Base-by-base conservation (phyloP, 768 basidiomycete genomes). In the Lentinula guzmanii region DNA sequence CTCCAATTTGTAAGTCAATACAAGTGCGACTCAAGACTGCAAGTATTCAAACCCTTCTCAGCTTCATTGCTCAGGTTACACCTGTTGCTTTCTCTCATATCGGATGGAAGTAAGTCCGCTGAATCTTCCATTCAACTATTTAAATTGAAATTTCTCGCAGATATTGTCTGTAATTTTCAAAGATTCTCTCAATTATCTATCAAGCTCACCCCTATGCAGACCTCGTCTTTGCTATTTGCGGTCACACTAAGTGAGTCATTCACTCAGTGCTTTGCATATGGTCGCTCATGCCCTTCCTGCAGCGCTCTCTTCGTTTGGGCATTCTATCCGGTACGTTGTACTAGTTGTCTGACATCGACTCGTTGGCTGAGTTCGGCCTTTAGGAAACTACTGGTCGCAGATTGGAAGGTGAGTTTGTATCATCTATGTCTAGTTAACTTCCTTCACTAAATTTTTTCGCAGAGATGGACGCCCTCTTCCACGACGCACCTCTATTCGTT, bases 61-160 rank as follows among this genome's bases (percentile, higher is more conserved):
- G 76, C 68, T 77, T 79, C 63, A 80, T 80, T 55, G 79, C 78
- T 0, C 77, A 80, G 58, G 75, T 78, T 2, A 79, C 79, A 0
- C 76, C 78, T 8, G 71, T 66, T 9, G 78, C 78, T 2, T 80
- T 80, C 59, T 58, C 43, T 4, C 68, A 63, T 4, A 76, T 79
- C 51, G 76, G 76, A 5, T 79, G 77, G 77, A 77, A 74, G 75
- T 77, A 57, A 63, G 74, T 70, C 1, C 4, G 9, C 52, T 62
- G 51, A 42, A 5, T 18, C 13, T 54, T 24, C 24, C 4, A 11
- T 15, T 54, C 18, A 13, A 21, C 0, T 13, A 28, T 15, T 1
- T 16, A 39, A 3, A 28, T 41, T 54, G 7, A 52, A 43, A 10
- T 33, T 39, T 37, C 28, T 61, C 21, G 15, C 48, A 72, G 72